Percentiles rank a stretch among this genome's conserved stretches.
Evolutionary conservation across 2,329 filamentous ascomycete genomes (phyloP).

Genomic region (Claviceps monticola): DNA sequence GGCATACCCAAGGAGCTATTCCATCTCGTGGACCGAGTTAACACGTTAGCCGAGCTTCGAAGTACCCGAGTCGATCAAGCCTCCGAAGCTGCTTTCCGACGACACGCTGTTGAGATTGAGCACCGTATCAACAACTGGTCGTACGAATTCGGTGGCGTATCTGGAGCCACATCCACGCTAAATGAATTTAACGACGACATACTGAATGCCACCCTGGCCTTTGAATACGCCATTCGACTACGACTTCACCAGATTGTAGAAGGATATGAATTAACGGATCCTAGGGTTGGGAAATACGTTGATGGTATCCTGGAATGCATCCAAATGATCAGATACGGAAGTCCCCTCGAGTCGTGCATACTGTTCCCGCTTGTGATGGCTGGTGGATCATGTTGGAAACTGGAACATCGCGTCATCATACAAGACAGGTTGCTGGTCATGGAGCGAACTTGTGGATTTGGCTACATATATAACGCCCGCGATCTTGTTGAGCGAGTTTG

Average conservation of each 20-base stretch:
- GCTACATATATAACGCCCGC: slow-evolving; percentile 26
- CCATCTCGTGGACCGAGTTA: slow-evolving; percentile 20
- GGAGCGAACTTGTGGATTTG: slow-evolving; percentile 29
- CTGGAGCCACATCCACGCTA: slow-evolving; percentile 13
- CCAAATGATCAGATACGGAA: slow-evolving; percentile 26
- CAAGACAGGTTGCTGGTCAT: slow-evolving; percentile 28
- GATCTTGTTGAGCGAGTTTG: slow-evolving; percentile 27
- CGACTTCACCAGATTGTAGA: slow-evolving; percentile 29
- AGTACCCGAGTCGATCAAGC: slow-evolving; percentile 16
- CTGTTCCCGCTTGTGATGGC: slow-evolving; percentile 29
- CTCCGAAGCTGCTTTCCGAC: slow-evolving; percentile 18
- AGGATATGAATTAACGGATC: slow-evolving; percentile 23
- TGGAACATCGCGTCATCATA: slow-evolving; percentile 24
- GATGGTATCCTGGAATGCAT: slow-evolving; percentile 21
- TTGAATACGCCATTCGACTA: slow-evolving; percentile 27
- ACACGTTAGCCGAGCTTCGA: slow-evolving; percentile 19
- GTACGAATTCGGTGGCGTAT: slow-evolving; percentile 15
- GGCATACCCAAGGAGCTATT: slow-evolving; percentile 23
- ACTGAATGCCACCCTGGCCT: slow-evolving; percentile 22
- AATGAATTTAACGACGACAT: slow-evolving; percentile 15
- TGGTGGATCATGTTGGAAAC: slow-evolving; percentile 21
- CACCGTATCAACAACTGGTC: slow-evolving; percentile 25
- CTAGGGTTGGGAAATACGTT: slow-evolving; percentile 19
- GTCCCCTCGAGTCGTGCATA: slow-evolving; percentile 25
- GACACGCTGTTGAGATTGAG: slow-evolving; percentile 17